Evolutionary conservation across 1,284 basidiomycete species (phyloP), one percentile per base, ranked within the genome.

Genomic region (Trametes sp.): DNA sequence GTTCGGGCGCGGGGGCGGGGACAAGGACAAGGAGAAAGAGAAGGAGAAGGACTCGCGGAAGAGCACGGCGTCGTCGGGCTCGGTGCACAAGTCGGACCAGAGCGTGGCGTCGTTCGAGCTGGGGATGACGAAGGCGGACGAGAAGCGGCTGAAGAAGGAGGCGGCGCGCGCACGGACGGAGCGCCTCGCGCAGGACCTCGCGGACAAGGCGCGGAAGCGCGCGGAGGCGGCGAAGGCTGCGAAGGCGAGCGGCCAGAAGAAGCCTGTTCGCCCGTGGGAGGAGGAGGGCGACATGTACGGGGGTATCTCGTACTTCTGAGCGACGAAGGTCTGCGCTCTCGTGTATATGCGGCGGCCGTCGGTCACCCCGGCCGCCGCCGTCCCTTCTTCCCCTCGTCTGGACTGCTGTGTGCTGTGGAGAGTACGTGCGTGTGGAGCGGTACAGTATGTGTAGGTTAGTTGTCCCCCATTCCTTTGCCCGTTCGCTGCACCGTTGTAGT

Each of bases 61-160:
- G 59, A 65, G 64, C 61, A 26, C 56, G 11, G 57, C 36, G 24
- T 44, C 50, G n/a, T 44, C 49, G 35, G 53, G 59, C 54, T 54
- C 57, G 23, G 29, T 56, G 49, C 48, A 45, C 53, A 21, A 35
- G 24, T 57, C 60, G 45, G 53, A 57, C 54, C 51, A 48, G 57
- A 63, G 62, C 59, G 54, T 57, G 54, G 26, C 61, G 58, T 58
- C 64, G 50, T 31, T 70, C 57, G 69, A 68, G 28, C 55, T 68
- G 57, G 82, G 76, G 9, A n/a, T 65, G 54, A 68, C 75, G 38
- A 83, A 79, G 71, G 77, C 75, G 9, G 81, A 84, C 63, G 79
- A 78, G 64, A 83, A 84, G 73, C 73, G 69, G 66, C 75, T 76
- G 65, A 81, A 79, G 71, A 83, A 82, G 75, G 80, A 79, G 46